These are phyloP conservation scores for Allium cepa DNA, from an alignment of 106 monocot genomes.

Conservation along the genomic window DNA sequence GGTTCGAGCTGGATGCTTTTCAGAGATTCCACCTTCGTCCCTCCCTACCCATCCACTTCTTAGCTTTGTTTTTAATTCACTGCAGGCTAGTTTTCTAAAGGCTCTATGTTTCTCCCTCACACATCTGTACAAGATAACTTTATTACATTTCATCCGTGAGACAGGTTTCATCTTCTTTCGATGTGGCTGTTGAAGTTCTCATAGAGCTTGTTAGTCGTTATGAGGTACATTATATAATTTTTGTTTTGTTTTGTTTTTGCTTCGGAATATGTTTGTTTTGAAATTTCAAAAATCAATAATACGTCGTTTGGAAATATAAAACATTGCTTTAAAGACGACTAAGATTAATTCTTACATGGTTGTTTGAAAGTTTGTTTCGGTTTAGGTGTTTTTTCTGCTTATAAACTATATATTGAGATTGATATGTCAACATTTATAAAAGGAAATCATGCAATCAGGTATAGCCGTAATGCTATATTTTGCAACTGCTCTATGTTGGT, in stretches of 20 bases:
- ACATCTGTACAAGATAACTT: too few species aligned
- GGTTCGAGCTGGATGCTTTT: constrained; percentile 92
- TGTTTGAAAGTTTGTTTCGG: too few species aligned
- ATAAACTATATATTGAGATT: too few species aligned
- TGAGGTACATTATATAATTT: constrained; percentile 39
- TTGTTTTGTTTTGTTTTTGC: background rate
- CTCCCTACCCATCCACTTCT: constrained; percentile 77
- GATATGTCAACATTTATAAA: too few species aligned
- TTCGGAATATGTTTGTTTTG: background rate
- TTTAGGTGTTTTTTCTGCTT: too few species aligned
- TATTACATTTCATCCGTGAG: background rate
- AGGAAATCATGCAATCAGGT: too few species aligned
- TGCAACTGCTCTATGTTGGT: too few species aligned
- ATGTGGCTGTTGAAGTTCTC: constrained; percentile 89
- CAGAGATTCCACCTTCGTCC: constrained; percentile 47
- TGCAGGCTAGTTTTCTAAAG: constrained; percentile 43
- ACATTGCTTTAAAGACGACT: too few species aligned
- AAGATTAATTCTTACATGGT: too few species aligned
- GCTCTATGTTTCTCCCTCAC: background rate
- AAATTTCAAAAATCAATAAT: too few species aligned
- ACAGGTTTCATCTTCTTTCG: constrained; percentile 76
- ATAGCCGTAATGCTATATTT: too few species aligned
- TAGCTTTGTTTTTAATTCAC: constrained; percentile 78
- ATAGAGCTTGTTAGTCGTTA: constrained; percentile 84
- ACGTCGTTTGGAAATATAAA: too few species aligned